phyloP scores from a whole-genome alignment of 441 rosid genomes.

The Corymbia calophylla region DNA sequence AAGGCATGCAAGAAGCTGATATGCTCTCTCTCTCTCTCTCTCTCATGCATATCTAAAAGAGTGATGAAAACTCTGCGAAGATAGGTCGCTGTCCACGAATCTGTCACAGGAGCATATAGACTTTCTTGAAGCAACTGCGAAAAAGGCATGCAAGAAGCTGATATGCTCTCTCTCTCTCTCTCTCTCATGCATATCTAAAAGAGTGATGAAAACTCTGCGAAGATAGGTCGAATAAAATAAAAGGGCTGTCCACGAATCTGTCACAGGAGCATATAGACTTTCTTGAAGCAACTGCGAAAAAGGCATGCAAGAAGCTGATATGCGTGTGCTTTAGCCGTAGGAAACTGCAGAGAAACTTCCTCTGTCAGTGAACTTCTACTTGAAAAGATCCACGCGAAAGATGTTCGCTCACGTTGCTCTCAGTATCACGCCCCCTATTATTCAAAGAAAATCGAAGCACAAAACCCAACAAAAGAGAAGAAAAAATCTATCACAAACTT shows the following conservation, averaged over 20 bases:
- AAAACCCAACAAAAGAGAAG: not conserved
- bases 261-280: not conserved
- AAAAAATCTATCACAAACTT: not conserved
- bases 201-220: not conserved
- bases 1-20: not conserved
- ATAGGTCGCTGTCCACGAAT: not conserved
- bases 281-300: not conserved
- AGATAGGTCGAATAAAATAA: not conserved
- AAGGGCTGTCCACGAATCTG: not conserved
- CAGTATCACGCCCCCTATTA: not conserved
- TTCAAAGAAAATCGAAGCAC: not conserved
- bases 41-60: not conserved
- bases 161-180: not conserved
- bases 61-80: not conserved
- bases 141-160: not conserved
- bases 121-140: not conserved
- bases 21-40: no score
- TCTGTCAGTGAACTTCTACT: not conserved
- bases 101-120: not conserved
- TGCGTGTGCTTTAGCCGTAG: not conserved
- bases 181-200: not conserved
- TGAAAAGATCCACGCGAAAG: not conserved
- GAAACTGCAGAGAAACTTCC: slow-evolving; percentile 25
- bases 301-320: not conserved
- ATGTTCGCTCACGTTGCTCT: not conserved